Evolutionary conservation across 192 early-diverging fungal species (phyloP).

Genomic region (Coemansia furcata): DNA sequence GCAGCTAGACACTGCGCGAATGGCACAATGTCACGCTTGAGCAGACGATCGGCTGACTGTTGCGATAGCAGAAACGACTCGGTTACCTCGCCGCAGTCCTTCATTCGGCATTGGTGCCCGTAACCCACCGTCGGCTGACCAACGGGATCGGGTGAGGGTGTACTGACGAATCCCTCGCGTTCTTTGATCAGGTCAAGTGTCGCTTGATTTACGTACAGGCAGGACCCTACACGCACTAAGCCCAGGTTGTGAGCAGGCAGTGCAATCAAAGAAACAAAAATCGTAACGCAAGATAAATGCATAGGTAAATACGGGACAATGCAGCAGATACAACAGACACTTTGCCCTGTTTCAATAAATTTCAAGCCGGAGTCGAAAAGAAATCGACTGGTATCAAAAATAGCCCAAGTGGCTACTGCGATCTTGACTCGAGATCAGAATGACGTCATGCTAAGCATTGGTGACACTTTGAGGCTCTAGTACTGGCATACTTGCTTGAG

Average conservation of each 20-base stretch:
- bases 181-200: slow-evolving; percentile 32
- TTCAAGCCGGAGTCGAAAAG: background rate
- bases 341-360: too few relatives aligned
- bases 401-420: background rate
- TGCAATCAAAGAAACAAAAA: background rate
- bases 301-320: background rate
- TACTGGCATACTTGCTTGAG: too few relatives aligned
- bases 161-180: slow-evolving; percentile 36
- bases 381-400: background rate
- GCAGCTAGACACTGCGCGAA: slow-evolving; percentile 9
- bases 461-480: too few relatives aligned
- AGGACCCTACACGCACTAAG: background rate
- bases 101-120: slow-evolving; percentile 37
- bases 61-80: slow-evolving; percentile 13
- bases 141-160: slow-evolving; percentile 33
- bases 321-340: background rate
- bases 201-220: slow-evolving; percentile 4
- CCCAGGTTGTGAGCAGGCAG: background rate
- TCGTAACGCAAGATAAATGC: background rate
- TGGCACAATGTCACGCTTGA: slow-evolving; percentile 21
- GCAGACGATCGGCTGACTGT: slow-evolving; percentile 21
- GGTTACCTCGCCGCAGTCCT: slow-evolving; percentile 18
- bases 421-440: background rate
- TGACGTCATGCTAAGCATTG: too few relatives aligned
- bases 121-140: slow-evolving; percentile 46